These are phyloP conservation scores for Macadamia tetraphylla DNA, from an alignment of 164 flowering plant species.

Conservation along the genomic window DNA sequence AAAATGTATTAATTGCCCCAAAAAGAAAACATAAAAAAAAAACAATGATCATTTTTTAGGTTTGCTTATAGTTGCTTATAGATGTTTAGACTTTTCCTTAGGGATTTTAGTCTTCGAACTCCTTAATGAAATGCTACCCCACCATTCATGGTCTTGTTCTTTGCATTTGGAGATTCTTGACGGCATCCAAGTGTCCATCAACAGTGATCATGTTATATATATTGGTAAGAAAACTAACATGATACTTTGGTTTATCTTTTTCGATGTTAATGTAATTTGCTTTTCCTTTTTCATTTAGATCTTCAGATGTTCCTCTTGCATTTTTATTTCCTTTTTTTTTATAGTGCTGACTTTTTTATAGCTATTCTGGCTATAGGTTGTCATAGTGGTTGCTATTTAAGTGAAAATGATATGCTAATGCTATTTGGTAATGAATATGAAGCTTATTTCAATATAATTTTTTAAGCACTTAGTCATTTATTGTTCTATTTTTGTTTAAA, in stretches of 20 bases:
- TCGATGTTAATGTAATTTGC: not conserved
- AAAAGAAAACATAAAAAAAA: too few species aligned
- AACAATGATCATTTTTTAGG: not conserved
- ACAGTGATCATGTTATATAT: conserved; percentile 58
- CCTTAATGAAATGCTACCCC: not conserved
- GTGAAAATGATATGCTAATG: too few species aligned
- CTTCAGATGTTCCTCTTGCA: too few species aligned
- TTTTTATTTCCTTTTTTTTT: too few species aligned
- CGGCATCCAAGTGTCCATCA: conserved; percentile 74
- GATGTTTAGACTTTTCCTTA: not conserved
- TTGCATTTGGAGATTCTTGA: conserved; percentile 62
- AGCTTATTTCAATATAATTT: too few species aligned
- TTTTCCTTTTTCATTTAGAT: not conserved
- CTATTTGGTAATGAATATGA: too few species aligned
- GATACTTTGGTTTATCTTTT: conserved; percentile 22
- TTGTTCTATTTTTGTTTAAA: too few species aligned
- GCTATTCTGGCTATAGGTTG: too few species aligned
- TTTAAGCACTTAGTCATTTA: not conserved
- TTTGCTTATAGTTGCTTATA: too few species aligned
- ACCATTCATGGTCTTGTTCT: not conserved
- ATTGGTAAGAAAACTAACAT: conserved; percentile 29
- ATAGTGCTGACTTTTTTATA: too few species aligned
- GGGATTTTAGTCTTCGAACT: not conserved
- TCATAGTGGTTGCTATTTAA: too few species aligned
- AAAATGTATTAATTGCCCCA: too few species aligned